A percentile compares a stretch with the other conserved stretches of the same genome.
These are phyloP conservation scores for Flaveria robusta DNA, from an alignment of 129 eudicot genomes.

Conservation along the genomic window DNA sequence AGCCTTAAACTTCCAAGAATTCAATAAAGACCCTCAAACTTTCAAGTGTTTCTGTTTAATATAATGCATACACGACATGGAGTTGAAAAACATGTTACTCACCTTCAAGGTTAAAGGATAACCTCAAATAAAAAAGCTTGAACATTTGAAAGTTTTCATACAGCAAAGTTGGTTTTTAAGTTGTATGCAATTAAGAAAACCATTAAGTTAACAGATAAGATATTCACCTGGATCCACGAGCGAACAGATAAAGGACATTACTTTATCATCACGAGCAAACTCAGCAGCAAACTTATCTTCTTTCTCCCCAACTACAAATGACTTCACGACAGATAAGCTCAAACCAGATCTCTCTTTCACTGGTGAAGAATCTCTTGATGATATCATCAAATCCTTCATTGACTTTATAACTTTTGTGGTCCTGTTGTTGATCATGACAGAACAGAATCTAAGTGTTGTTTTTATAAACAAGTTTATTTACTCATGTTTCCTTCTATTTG, in stretches of 20 bases:
- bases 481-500: neutral
- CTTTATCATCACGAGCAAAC: constrained; percentile 67
- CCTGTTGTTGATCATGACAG: constrained; percentile 37
- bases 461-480: constrained; percentile 13
- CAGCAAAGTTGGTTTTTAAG: neutral
- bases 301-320: constrained; percentile 79
- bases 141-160: neutral
- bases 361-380: constrained; percentile 72
- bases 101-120: neutral
- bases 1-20: neutral
- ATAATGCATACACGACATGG: neutral
- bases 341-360: constrained; percentile 79
- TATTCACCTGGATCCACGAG: constrained; percentile 67
- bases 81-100: neutral
- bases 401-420: constrained; percentile 60
- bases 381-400: constrained; percentile 68
- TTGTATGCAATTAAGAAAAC: constrained; percentile 8
- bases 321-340: constrained; percentile 79
- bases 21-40: neutral
- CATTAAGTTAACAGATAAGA: constrained; percentile 26
- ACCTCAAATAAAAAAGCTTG: neutral
- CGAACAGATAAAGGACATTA: constrained; percentile 53
- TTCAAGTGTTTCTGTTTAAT: neutral
- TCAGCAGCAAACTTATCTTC: constrained; percentile 68
- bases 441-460: neutral